These are phyloP conservation scores for Colletotrichum zoysiae DNA, from an alignment of 2,329 filamentous ascomycete genomes.

Conservation along the genomic window DNA sequence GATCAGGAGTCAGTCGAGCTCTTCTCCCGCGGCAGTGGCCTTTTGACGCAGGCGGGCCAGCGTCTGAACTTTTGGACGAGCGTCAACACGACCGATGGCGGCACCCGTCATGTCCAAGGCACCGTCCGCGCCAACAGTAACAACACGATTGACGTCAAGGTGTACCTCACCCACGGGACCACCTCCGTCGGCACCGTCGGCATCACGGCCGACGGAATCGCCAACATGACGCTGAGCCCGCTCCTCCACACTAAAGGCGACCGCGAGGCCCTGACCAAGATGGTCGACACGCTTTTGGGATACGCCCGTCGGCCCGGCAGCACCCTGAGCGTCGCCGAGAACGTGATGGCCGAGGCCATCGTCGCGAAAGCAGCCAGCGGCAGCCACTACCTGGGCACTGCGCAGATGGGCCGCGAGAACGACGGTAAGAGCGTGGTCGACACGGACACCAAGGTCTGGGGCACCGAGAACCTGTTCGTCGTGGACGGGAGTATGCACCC, in stretches of 20 bases:
- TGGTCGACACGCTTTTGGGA: slow-evolving; percentile 46
- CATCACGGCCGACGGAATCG: slow-evolving; percentile 55
- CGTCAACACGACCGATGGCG: slow-evolving; percentile 56
- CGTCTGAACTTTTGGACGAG: slow-evolving; percentile 62
- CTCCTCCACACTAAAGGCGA: slow-evolving; percentile 52
- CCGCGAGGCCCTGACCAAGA: slow-evolving; percentile 46
- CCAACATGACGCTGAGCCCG: slow-evolving; percentile 56
- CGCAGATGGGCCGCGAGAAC: slow-evolving; percentile 49
- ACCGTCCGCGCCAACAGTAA: slow-evolving; percentile 58
- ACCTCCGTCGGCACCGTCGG: slow-evolving; percentile 60
- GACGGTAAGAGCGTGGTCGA: slow-evolving; percentile 51
- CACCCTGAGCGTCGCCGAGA: slow-evolving; percentile 43
- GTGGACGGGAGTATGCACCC: slow-evolving; percentile 50
- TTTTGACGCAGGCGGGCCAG: slow-evolving; percentile 60
- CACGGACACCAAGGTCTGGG: slow-evolving; percentile 49
- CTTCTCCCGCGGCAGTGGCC: slow-evolving; percentile 53
- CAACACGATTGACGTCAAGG: slow-evolving; percentile 59
- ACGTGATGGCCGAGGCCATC: slow-evolving; percentile 44
- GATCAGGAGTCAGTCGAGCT: slow-evolving; percentile 48
- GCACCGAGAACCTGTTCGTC: slow-evolving; percentile 49
- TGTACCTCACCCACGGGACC: slow-evolving; percentile 65
- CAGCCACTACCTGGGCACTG: slow-evolving; percentile 50
- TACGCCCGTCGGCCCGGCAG: slow-evolving; percentile 45
- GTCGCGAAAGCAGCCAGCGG: slow-evolving; percentile 45
- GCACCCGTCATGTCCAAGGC: slow-evolving; percentile 56